These are phyloP conservation scores for Sphaerobolus stellatus DNA, from an alignment of 1,284 basidiomycete genomes.

Conservation along the genomic window DNA sequence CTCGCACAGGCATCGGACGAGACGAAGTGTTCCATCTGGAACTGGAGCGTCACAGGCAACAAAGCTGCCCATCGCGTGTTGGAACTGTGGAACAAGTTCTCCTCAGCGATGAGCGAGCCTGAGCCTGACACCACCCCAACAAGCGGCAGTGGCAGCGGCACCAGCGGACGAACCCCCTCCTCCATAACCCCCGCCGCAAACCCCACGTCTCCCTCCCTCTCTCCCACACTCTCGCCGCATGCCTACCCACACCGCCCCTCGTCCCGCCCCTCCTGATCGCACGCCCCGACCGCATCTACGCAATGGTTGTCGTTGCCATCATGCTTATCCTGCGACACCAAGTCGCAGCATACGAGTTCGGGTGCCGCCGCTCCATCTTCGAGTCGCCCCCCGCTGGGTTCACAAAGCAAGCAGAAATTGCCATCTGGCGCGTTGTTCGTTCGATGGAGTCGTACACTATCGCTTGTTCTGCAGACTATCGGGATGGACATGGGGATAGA, in stretches of 20 bases:
- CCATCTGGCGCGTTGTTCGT: conserved; percentile 6
- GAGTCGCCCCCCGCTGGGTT: conserved; percentile 8
- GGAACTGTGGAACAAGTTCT: conserved; percentile 3
- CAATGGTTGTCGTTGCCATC: conserved; percentile 11
- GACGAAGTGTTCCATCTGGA: conserved; percentile 6
- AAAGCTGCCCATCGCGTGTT: conserved; percentile 2
- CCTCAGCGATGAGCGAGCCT: no score
- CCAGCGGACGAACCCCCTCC: no score
- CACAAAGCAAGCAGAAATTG: conserved; percentile 5
- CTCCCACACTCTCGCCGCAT: no score
- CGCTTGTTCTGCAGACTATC: background rate
- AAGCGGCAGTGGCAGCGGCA: no score
- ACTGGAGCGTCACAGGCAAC: conserved; percentile 6
- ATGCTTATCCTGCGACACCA: conserved; percentile 10
- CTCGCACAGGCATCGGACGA: conserved; percentile 1
- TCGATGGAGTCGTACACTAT: no score
- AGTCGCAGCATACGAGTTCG: conserved; percentile 7
- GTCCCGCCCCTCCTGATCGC: no score
- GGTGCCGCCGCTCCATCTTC: background rate
- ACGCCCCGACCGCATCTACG: conserved; percentile 10
- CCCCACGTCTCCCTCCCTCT: no score
- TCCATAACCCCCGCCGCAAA: no score
- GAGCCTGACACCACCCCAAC: no score
- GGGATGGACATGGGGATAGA: background rate
- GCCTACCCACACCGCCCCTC: no score